Evolutionary conservation across 1,284 basidiomycete species (phyloP), one percentile per base, ranked within the genome.

Genomic region (Xerocomus nothofagi): DNA sequence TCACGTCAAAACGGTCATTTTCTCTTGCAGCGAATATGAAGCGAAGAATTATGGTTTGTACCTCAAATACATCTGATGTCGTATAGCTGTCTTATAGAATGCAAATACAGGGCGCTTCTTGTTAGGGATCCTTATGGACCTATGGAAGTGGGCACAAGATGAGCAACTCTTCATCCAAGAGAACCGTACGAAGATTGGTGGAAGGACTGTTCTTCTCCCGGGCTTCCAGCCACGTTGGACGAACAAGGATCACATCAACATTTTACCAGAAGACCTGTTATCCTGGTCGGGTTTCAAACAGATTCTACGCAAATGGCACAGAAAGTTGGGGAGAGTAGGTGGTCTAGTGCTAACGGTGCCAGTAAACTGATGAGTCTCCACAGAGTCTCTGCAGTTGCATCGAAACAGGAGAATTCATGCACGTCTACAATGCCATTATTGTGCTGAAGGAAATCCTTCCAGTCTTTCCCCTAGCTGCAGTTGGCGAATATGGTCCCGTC

Each of bases 1-100:
- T 53, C 85, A 91, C 57, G 78, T 94, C 39, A 87, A 91, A 39
- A 84, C 87, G 8, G 80, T 94, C 10, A 77, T 98, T 23, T 98
- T 95, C 67, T 88, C 91, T 1, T 95, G 92, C 60, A 97, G 93
- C 45, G 96, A 97, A 73, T 93, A 91, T 60, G 96, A 99, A 71
- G 94, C 94, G 7, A 84, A 89, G 49, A 99, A 98, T 70, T 95
- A 95, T 63, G 94, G 93, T 90, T 60, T 41, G 74, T 23, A 3
- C 49, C 23, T 43, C 32, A 17, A 41, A 33, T 32, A 55, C 47
- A 15, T 41, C 7, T n/a, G 8, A 21, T 34, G 17, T 33, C 39
- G n/a, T 37, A 39, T 26, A 20, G 17, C 6, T 27, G 11, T 36
- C 27, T 57, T 27, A 29, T 41, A 21, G 41, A 43, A 21, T 27